Evolutionary conservation across 1,284 basidiomycete genomes (phyloP).

Genomic region (Ceratobasidium sp.): DNA sequence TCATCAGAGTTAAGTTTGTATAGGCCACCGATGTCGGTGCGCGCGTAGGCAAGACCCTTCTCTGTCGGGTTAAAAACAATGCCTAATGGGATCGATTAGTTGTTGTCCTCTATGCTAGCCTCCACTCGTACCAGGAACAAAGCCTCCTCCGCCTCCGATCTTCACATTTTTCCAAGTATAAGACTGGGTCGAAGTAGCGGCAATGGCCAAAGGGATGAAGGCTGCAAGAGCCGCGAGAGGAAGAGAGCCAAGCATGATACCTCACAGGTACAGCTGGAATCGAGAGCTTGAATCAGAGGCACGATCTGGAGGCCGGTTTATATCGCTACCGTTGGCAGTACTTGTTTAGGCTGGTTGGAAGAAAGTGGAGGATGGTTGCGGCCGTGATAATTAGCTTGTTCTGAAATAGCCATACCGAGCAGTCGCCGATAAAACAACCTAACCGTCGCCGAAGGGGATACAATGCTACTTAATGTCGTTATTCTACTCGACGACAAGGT

Average conservation of each 20-base stretch:
- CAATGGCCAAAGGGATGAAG: constrained; percentile 20
- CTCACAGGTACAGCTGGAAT: constrained; percentile 1
- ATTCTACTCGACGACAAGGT: constrained; percentile 4
- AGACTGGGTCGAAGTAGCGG: constrained; percentile 24
- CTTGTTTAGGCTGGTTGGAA: not conserved
- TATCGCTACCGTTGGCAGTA: not conserved
- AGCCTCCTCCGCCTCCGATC: constrained; percentile 67
- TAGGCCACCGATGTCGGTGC: constrained; percentile 59
- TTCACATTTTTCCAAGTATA: constrained; percentile 72
- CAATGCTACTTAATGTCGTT: not conserved
- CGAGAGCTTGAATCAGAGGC: not conserved
- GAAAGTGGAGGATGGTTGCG: too few species aligned
- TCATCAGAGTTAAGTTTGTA: constrained; percentile 73
- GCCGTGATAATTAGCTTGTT: not conserved
- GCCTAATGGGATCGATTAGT: constrained; percentile 52
- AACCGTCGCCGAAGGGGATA: not conserved
- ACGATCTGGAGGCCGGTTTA: not conserved
- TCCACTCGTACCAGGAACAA: constrained; percentile 57
- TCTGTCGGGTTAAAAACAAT: constrained; percentile 71
- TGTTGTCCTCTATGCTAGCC: not conserved
- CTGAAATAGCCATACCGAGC: constrained; percentile 15
- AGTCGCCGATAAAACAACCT: constrained; percentile 38
- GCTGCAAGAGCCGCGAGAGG: constrained; percentile 29
- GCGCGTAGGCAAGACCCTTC: constrained; percentile 65
- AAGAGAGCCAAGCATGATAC: constrained; percentile 20